Percentiles rank a stretch among this genome's conserved stretches.
Evolutionary conservation across 148 eudicot genomes (phyloP).

Genomic region (Cornus kousa): DNA sequence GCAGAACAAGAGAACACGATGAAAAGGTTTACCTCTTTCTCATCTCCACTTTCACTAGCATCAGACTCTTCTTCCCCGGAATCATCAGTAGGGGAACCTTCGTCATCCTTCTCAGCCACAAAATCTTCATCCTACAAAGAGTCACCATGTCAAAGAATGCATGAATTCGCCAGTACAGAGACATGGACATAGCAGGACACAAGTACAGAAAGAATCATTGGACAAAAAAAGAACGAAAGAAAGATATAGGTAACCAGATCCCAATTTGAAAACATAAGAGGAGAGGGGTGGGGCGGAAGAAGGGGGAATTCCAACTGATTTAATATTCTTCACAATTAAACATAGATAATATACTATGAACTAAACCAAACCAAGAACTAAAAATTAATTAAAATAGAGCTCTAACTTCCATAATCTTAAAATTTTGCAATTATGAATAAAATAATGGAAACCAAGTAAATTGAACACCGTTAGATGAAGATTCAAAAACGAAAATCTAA

Average conservation of each 20-base stretch:
- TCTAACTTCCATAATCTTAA: neutral
- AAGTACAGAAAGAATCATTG: neutral
- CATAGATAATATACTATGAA: too few species aligned
- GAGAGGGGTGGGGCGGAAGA: too few species aligned
- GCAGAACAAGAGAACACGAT: neutral
- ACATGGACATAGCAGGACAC: neutral
- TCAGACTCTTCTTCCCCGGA: slow-evolving; percentile 78
- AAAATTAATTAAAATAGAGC: too few species aligned
- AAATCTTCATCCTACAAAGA: slow-evolving; percentile 83
- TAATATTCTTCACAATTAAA: too few species aligned
- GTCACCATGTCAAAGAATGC: slow-evolving; percentile 11
- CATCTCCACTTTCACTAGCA: slow-evolving; percentile 66
- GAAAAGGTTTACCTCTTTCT: slow-evolving; percentile 49
- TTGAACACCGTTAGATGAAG: neutral
- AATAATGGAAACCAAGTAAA: neutral
- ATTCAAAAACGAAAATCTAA: neutral
- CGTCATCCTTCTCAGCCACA: slow-evolving; percentile 72
- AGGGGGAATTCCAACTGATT: neutral
- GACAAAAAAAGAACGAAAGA: neutral
- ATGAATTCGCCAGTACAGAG: neutral
- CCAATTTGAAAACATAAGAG: too few species aligned
- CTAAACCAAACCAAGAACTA: neutral
- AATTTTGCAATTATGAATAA: neutral
- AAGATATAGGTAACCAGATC: neutral
- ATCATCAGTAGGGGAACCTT: slow-evolving; percentile 91